phyloP scores from a whole-genome alignment of 2,329 filamentous ascomycete genomes.

The Tothia fuscella region DNA sequence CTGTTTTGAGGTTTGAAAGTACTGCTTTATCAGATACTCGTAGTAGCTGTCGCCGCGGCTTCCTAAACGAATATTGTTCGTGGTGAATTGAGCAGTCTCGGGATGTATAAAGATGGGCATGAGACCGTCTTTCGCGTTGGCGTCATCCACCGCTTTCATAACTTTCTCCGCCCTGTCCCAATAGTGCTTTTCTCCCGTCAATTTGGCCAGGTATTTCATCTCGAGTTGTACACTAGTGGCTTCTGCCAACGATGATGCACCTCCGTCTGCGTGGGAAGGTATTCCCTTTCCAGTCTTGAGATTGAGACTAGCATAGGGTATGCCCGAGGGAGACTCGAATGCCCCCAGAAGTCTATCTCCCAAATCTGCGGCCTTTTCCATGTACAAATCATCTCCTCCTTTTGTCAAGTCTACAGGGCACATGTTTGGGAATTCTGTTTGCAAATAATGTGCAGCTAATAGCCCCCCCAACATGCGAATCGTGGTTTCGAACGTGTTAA shows the following conservation, averaged over 20 bases:
- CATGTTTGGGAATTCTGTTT: conserved; percentile 66
- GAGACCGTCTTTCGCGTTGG: conserved; percentile 66
- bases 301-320: conserved; percentile 86
- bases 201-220: conserved; percentile 90
- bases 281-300: conserved; percentile 66
- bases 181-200: conserved; percentile 84
- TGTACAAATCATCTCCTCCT: conserved; percentile 77
- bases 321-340: conserved; percentile 74
- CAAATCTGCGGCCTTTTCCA: conserved; percentile 90
- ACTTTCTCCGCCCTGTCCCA: conserved; percentile 89
- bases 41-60: conserved; percentile 97
- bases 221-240: conserved; percentile 87
- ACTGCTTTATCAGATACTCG: conserved; percentile 98
- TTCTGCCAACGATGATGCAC: conserved; percentile 88
- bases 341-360: conserved; percentile 78
- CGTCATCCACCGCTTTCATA: conserved; percentile 81
- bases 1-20: conserved; percentile 78
- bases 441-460: conserved; percentile 89
- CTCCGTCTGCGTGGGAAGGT: conserved; percentile 69
- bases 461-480: conserved; percentile 95
- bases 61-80: conserved; percentile 77
- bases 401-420: conserved; percentile 61
- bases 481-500: conserved; percentile 95
- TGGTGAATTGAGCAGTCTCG: conserved; percentile 64
- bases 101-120: conserved; percentile 87